Conservation (phyloP, 2,329 filamentous ascomycete species). For the Fusarium avenaceum region DNA sequence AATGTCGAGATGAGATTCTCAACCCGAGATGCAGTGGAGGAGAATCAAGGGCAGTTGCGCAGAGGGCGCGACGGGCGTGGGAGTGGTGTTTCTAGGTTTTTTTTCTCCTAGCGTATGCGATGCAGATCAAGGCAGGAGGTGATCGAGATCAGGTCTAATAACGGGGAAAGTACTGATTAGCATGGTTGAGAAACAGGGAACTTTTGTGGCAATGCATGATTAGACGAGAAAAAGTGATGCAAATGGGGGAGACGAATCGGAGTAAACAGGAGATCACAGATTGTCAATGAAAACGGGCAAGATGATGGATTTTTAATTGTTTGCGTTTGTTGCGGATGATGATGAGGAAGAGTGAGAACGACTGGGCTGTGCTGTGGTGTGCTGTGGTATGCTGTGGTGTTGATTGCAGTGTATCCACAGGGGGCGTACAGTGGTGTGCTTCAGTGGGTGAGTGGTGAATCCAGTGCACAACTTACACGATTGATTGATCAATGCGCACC, state of each 20-base stretch:
- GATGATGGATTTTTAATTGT: constrained; percentile 11
- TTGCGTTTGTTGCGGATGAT: constrained; percentile 9
- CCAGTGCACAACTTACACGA: constrained; percentile 42
- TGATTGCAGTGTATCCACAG: constrained; percentile 13
- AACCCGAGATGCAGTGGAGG: constrained; percentile 20
- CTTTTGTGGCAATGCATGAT: constrained; percentile 28
- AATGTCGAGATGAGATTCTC: constrained; percentile 14
- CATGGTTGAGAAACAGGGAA: constrained; percentile 32
- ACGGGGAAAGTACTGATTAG: constrained; percentile 47
- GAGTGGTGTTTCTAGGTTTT: constrained; percentile 22
- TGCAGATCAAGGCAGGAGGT: constrained; percentile 30
- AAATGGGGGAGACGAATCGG: background rate
- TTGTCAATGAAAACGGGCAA: constrained; percentile 3
- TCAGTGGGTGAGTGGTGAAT: constrained; percentile 6
- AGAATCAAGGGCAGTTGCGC: constrained; percentile 19
- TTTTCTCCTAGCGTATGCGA: constrained; percentile 42
- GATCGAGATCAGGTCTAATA: constrained; percentile 39
- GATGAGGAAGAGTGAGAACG: constrained; percentile 3
- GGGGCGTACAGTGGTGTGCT: constrained; percentile 16
- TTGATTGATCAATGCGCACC: constrained; percentile 28
- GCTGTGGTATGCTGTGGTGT: constrained; percentile 6
- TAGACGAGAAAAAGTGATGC: constrained; percentile 3
- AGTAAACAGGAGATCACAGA: background rate
- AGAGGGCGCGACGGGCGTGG: background rate
- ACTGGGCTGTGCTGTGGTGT: constrained; percentile 10